Percentiles rank a stretch among this genome's conserved stretches.
Conservation (phyloP, 768 basidiomycete species). For the Tubosaeta sp. region DNA sequence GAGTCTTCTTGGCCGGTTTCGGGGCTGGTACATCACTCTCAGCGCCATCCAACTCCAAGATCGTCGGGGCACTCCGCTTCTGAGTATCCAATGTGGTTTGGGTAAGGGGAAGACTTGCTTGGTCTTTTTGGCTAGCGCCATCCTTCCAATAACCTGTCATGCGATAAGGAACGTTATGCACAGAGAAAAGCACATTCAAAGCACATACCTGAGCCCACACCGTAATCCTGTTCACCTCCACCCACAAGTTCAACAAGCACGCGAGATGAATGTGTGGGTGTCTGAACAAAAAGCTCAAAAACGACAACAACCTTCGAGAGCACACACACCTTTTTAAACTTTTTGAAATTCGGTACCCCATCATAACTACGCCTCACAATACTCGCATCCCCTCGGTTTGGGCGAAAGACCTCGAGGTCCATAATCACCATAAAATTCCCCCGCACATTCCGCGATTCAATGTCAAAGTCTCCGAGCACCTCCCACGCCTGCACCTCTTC, state of each 20-base stretch:
- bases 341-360: conserved; percentile 67
- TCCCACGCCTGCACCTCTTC: conserved; percentile 54
- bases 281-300: conserved; percentile 19
- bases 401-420: conserved; percentile 53
- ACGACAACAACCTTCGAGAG: conserved; percentile 7
- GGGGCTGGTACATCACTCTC: conserved; percentile 13
- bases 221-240: conserved; percentile 50
- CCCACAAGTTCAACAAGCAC: conserved; percentile 49
- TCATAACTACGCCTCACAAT: conserved; percentile 36
- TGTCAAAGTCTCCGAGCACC: conserved; percentile 58
- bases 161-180: not conserved
- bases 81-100: conserved; percentile 13
- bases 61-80: conserved; percentile 26
- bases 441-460: conserved; percentile 50
- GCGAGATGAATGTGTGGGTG: conserved; percentile 19
- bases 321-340: conserved; percentile 64
- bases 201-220: conserved; percentile 45
- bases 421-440: conserved; percentile 82
- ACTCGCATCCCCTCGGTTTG: conserved; percentile 20
- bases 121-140: conserved; percentile 18
- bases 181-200: not conserved
- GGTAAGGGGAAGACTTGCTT: conserved; percentile 16
- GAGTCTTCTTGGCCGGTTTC: conserved; percentile 14
- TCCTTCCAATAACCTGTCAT: conserved; percentile 56
- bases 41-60: conserved; percentile 42